These are phyloP conservation scores for Gossypium aridum DNA, from an alignment of 441 rosid species.

Conservation along the genomic window DNA sequence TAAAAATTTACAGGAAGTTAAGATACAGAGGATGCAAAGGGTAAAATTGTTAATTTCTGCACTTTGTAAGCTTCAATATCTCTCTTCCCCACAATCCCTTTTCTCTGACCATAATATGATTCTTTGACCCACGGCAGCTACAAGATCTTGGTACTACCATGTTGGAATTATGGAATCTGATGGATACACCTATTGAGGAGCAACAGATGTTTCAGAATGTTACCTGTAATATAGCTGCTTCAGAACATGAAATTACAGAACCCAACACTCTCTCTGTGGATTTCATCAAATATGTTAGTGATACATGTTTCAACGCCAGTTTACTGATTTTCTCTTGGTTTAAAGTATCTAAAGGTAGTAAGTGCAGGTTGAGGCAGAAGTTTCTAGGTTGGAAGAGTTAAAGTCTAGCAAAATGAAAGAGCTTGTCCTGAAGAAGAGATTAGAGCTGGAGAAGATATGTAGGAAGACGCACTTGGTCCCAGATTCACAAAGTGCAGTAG, in stretches of 20 bases:
- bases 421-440: slow-evolving; percentile 85
- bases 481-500: slow-evolving; percentile 53
- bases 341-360: too few species aligned
- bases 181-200: slow-evolving; percentile 96
- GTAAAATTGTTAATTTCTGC: too few species aligned
- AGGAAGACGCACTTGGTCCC: slow-evolving; percentile 85
- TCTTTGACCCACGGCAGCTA: slow-evolving; percentile 40
- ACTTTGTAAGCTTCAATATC: too few species aligned
- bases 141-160: slow-evolving; percentile 93
- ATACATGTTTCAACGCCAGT: slow-evolving; percentile 7
- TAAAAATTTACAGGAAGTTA: slow-evolving; percentile 59
- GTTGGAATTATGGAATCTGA: slow-evolving; percentile 94
- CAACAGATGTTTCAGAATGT: slow-evolving; percentile 85
- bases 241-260: slow-evolving; percentile 88
- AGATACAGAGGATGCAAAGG: slow-evolving; percentile 92
- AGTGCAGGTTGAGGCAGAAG: slow-evolving; percentile 85
- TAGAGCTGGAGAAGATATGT: slow-evolving; percentile 86
- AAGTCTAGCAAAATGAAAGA: slow-evolving; percentile 97
- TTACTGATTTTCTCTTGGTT: too few species aligned
- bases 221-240: slow-evolving; percentile 90
- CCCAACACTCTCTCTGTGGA: slow-evolving; percentile 77
- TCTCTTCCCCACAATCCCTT: not conserved
- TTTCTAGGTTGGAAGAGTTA: slow-evolving; percentile 73
- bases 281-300: slow-evolving; percentile 70
- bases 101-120: not conserved